Base-by-base conservation (phyloP, 371 early-diverging fungal genomes). In the Rhizopus stolonifer region DNA sequence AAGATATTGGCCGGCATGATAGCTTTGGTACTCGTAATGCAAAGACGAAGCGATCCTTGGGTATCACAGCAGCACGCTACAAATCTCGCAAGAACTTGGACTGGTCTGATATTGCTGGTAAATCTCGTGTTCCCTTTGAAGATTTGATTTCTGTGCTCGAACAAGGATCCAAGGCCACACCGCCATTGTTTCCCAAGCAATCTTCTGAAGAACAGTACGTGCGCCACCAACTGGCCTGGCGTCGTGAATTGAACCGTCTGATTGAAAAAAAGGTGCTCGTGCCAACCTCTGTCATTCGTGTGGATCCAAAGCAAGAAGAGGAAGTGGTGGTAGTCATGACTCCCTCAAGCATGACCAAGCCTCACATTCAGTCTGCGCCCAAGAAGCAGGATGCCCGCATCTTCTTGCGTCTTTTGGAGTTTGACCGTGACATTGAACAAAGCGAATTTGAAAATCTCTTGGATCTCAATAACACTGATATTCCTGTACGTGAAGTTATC, bases 401-500 rank as follows among this genome's bases (percentile, higher is more conserved):
- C 6, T 88, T 91, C 54, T 59, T 94, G 21, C 75, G 83, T 4
- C 69, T 95, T 18, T 60, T 91, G 1, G 85, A 91, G 10, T 95
- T 93, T 73, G 93, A 94, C 56, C 63, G 58, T 40, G 51, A 63
- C 34, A 57, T 63, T 33, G 58, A 63, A 24, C 80, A 75, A 44
- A 82, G 88, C 2, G 88, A 91, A 59, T 89, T 91, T 66, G 83
- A 86, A 24, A 81, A 81, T 42, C 56, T 88, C 29, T 64, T 88
- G 38, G 82, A 80, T 34, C 72, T 79, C 0, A 81, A 83, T 40
- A 64, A 76, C 13, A 55, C 61, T 2, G 74, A 72, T 50, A 91
- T 95, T n/a, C 99, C 98, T 10, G 85, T 96, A n/a, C 86, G 96
- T 3, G 94, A 97, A 69, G 80, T 98, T 25, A 81, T 96, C 69